These are phyloP conservation scores for Lentinus tigrinus DNA, from an alignment of 768 basidiomycete genomes.

Conservation along the genomic window DNA sequence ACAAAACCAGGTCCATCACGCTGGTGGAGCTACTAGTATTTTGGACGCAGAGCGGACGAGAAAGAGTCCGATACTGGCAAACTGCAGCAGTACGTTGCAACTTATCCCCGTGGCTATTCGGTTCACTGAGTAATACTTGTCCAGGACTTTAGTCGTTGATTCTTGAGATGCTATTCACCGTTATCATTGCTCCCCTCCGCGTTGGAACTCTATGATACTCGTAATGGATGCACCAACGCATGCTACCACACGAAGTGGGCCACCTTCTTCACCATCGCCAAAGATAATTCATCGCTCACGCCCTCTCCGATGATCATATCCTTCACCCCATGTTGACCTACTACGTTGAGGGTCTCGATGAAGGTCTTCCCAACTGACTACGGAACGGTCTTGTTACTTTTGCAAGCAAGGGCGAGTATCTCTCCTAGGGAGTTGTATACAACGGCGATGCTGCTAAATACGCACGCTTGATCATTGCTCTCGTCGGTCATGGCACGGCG, in stretches of 20 bases:
- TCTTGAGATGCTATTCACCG: too few relatives aligned
- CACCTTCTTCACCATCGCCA: slow-evolving; percentile 54
- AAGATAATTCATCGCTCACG: slow-evolving; percentile 62
- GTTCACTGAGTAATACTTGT: background rate
- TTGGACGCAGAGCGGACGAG: slow-evolving; percentile 6
- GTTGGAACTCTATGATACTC: too few relatives aligned
- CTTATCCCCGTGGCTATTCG: background rate
- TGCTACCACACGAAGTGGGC: slow-evolving; percentile 32
- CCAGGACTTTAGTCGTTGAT: too few relatives aligned
- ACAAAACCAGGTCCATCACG: slow-evolving; percentile 5
- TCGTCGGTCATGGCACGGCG: slow-evolving; percentile 81
- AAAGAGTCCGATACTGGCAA: slow-evolving; percentile 2
- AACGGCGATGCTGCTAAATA: slow-evolving; percentile 47
- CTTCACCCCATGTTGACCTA: slow-evolving; percentile 53
- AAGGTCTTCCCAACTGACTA: slow-evolving; percentile 56
- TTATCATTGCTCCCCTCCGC: too few relatives aligned
- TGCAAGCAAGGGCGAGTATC: slow-evolving; percentile 73
- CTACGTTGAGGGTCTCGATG: slow-evolving; percentile 54
- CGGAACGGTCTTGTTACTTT: slow-evolving; percentile 64
- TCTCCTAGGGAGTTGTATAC: slow-evolving; percentile 58
- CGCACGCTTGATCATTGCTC: slow-evolving; percentile 57
- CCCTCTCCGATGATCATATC: slow-evolving; percentile 51
- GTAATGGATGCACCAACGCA: slow-evolving; percentile 4
- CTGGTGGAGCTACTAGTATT: slow-evolving; percentile 10
- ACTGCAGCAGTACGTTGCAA: background rate